Percentiles rank a stretch among this genome's conserved stretches.
Conservation (phyloP, 768 basidiomycete species). For the Lentinula aciculospora region DNA sequence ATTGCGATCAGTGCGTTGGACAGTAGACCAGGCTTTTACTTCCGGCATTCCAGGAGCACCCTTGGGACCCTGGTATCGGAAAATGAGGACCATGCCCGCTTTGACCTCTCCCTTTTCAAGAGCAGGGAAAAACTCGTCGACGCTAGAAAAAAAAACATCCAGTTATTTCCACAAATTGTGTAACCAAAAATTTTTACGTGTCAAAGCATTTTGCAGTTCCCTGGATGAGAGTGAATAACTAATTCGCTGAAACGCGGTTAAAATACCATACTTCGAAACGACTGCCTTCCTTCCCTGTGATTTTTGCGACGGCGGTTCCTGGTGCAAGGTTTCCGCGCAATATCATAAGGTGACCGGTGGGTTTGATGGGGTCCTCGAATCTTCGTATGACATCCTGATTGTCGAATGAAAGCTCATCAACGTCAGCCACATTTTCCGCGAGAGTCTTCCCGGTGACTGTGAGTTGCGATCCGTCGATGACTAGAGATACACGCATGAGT, state of each 20-base stretch:
- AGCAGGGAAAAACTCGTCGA: constrained; percentile 67
- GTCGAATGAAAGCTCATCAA: constrained; percentile 59
- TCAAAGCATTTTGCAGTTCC: constrained; percentile 78
- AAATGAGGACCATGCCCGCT: constrained; percentile 69
- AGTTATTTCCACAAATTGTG: neutral
- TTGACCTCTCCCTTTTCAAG: constrained; percentile 72
- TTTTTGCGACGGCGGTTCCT: constrained; percentile 82
- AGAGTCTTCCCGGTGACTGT: constrained; percentile 92
- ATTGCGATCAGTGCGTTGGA: neutral
- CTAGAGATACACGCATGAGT: constrained; percentile 33
- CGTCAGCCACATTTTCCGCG: constrained; percentile 80
- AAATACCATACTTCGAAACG: constrained; percentile 59
- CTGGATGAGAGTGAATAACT: constrained; percentile 14
- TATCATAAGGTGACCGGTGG: constrained; percentile 83
- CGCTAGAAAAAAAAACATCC: constrained; percentile 24
- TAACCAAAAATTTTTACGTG: constrained; percentile 31
- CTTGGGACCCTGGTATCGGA: constrained; percentile 87
- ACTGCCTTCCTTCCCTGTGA: constrained; percentile 90
- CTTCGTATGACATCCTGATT: constrained; percentile 73
- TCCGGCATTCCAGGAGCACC: constrained; percentile 94
- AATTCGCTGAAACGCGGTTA: neutral
- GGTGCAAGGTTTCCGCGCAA: constrained; percentile 87
- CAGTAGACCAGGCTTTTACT: constrained; percentile 23
- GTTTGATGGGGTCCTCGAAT: constrained; percentile 77
- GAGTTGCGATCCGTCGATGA: constrained; percentile 77